Evolutionary conservation across 2,329 filamentous ascomycete genomes (phyloP), one percentile per base, ranked within the genome.

Genomic region (Huntiella omanensis): DNA sequence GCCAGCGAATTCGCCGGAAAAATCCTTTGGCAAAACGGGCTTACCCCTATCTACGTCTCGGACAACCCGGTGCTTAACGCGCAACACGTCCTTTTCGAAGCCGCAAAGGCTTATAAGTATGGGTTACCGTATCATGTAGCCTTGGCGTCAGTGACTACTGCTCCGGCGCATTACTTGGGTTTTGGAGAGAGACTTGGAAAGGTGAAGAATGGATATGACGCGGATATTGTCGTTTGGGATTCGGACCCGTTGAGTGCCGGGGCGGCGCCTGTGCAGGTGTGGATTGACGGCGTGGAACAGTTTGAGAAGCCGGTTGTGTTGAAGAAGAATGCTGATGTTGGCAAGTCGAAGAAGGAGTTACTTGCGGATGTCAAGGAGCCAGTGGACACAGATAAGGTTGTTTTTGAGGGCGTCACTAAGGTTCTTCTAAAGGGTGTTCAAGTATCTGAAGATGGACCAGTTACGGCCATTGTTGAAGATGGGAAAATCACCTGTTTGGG

Each of bases 31-130:
- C 76, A 81, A 16, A 67, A 71, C 47, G 76, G 73, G 19, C 64
- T 83, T 32, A 80, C 75, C 0, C 68, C 75, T 1, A 70, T 80
- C 16, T 81, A 79, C 52, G 77, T 82, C n/a, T 76, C 71, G 50
- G 77, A 81, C 55, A 83, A 82, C 55, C 78, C 78, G 0, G 76
- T 80, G 0, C 58, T 80, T 46, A 81, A 80, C 53, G 76, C 76
- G 1, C 77, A 81, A 56, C 77, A 81, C 51, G 75, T 82, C 3
- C 62, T 81, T 1, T 77, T 80, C 41, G 77, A 77, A 54, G 73
- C 73, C 6, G 73, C 71, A 42, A 75, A 75, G 58, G 70, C 60
- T 2, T 71, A 72, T 53, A 69, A 68, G 42, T 77, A 74, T 51
- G 73, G 74, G 1, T 61, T 78, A 47, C 70, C 73, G 0, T 77